phyloP scores from a whole-genome alignment of 148 eudicot genomes.

The Drosera capensis region DNA sequence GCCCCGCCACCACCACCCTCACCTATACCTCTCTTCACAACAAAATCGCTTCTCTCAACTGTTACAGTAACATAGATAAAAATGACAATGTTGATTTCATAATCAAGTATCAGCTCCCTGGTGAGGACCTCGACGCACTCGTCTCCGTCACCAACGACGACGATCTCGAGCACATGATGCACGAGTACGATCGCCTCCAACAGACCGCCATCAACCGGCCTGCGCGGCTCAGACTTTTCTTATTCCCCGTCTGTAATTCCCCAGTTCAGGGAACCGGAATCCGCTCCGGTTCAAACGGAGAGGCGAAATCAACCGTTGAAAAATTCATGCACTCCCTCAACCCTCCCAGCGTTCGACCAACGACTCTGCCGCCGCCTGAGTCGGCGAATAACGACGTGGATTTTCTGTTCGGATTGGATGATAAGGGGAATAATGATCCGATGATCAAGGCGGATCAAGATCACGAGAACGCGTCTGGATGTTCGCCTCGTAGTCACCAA shows the following conservation, averaged over 20 bases:
- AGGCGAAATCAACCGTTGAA: slow-evolving; percentile 49
- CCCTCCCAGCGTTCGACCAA: too few species aligned
- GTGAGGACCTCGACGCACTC: slow-evolving; percentile 72
- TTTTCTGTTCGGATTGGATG: slow-evolving; percentile 69
- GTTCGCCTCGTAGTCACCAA: too few species aligned
- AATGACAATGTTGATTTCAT: slow-evolving; percentile 10
- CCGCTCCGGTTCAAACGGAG: slow-evolving; percentile 9
- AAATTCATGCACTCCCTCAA: too few species aligned
- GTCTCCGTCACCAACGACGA: slow-evolving; percentile 87
- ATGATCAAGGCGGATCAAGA: not conserved
- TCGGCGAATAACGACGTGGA: slow-evolving; percentile 22
- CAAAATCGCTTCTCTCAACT: slow-evolving; percentile 28
- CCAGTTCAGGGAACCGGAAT: slow-evolving; percentile 12
- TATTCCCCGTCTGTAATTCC: slow-evolving; percentile 15
- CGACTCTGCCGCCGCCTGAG: slow-evolving; percentile 9
- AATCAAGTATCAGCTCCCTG: slow-evolving; percentile 84
- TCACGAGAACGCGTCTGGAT: not conserved
- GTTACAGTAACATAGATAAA: too few species aligned
- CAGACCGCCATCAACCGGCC: slow-evolving; percentile 30
- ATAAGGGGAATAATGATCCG: slow-evolving; percentile 7
- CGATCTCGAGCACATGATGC: slow-evolving; percentile 85
- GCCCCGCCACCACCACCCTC: too few species aligned
- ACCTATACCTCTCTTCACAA: slow-evolving; percentile 19
- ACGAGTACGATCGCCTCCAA: slow-evolving; percentile 59
- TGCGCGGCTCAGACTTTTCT: slow-evolving; percentile 46